Base-by-base conservation (phyloP, 1,284 basidiomycete genomes). In the Schizopora paradoxa region DNA sequence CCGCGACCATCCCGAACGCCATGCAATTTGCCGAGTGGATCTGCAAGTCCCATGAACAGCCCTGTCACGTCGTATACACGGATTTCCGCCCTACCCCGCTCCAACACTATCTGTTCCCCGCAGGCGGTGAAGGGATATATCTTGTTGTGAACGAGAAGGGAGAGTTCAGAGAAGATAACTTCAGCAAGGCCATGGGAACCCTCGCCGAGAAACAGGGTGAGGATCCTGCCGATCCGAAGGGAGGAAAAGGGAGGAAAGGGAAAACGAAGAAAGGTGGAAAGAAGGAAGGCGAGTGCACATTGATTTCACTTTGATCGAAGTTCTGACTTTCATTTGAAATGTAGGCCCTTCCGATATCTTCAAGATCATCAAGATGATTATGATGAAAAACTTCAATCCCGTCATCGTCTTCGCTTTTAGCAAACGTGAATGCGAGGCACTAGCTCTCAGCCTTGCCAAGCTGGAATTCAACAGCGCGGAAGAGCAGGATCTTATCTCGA, bases 11-110 rank as follows among this genome's bases (percentile, higher is more conserved):
- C 50, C 96, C 96, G 29, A 99, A 99, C 67, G 94, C 96, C 6
- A 96, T 97, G 91, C 92, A 99, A 63, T 99, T 99, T 56, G 93
- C 95, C 31, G 91, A 97, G 64, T 99, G 96, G 96, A 93, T 99
- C 60, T 92, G 88, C 67, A 87, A 93, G 61, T 94, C 88, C 1
- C 96, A 99, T 60, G 86, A 95, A 47, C 96, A 99, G 61, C 95
- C 96, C 0, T 99, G 96, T 65, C 96, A 99, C 62, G 91, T 99
- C 58, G 95, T 99, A 40, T 99, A 99, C 64, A 99, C 96, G 54
- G 92, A 99, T 67, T 99, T 97, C 72, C 84, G 96, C 34, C 96
- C 96, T 1, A 99, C 96, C 0, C 96, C 96, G 0, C 70, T 99
- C 6, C 96, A 99, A 61, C 96, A 99, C 61, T 99, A 99, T 63